Percentiles rank a stretch among this genome's conserved stretches.
Evolutionary conservation across 331 rosid genomes (phyloP).

Genomic region (Ulmus americana): DNA sequence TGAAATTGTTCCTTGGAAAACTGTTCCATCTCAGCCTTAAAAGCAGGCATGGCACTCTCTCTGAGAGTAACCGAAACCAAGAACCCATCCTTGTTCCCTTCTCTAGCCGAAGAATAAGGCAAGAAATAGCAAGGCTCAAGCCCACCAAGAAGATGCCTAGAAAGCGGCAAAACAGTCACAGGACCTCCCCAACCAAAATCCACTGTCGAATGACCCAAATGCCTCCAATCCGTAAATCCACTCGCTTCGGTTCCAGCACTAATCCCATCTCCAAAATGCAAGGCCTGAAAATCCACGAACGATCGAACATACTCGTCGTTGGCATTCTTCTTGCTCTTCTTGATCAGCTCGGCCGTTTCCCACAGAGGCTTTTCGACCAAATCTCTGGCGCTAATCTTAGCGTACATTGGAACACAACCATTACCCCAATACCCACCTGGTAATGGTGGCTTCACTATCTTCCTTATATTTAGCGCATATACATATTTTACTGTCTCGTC

Average conservation of each 20-base stretch:
- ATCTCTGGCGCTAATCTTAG: constrained; percentile 41
- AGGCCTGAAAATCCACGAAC: constrained; percentile 57
- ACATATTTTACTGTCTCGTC: constrained; percentile 62
- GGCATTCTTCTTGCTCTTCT: constrained; percentile 63
- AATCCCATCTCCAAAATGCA: constrained; percentile 58
- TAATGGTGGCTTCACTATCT: constrained; percentile 49
- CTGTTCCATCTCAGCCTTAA: constrained; percentile 47
- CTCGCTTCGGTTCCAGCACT: constrained; percentile 65
- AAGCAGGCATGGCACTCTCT: constrained; percentile 50
- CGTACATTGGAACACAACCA: constrained; percentile 78
- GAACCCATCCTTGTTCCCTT: constrained; percentile 43
- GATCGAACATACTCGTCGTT: constrained; percentile 65
- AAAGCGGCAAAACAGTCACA: constrained; percentile 69
- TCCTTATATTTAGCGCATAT: constrained; percentile 57
- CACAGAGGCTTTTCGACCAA: constrained; percentile 50
- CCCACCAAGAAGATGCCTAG: constrained; percentile 61
- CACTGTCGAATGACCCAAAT: constrained; percentile 67
- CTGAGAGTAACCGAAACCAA: constrained; percentile 52
- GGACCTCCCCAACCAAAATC: constrained; percentile 99
- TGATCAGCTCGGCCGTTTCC: constrained; percentile 63
- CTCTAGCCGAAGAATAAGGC: constrained; percentile 51
- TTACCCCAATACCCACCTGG: constrained; percentile 77
- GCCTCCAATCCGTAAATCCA: constrained; percentile 94
- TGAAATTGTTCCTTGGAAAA: constrained; percentile 23
- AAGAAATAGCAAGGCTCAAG: constrained; percentile 76